A percentile compares a stretch with the other conserved stretches of the same genome.
phyloP scores from a whole-genome alignment of 2,329 filamentous ascomycete species.

The Zymoseptoria brevis region DNA sequence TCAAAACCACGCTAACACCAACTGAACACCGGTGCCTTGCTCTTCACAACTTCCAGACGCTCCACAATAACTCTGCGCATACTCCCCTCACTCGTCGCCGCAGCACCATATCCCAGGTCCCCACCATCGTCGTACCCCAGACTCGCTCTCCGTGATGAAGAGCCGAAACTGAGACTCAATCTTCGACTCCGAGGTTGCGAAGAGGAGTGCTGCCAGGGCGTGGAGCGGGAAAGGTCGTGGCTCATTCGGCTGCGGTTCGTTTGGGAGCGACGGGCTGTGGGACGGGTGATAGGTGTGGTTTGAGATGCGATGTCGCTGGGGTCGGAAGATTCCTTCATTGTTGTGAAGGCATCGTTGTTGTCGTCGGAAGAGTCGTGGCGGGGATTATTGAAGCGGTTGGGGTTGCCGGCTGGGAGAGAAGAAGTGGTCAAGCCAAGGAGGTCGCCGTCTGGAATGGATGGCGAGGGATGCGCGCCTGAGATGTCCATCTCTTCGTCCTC shows the following conservation, averaged over 20 bases:
- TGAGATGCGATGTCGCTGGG: neutral
- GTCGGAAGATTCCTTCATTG: neutral
- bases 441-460: conserved; percentile 49
- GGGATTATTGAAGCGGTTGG: conserved; percentile 43
- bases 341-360: neutral
- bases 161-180: conserved; percentile 33
- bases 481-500: conserved; percentile 87
- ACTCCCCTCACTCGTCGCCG: conserved; percentile 86
- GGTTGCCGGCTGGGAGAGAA: conserved; percentile 28
- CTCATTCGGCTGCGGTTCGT: conserved; percentile 6
- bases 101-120: conserved; percentile 88
- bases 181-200: conserved; percentile 29
- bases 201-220: conserved; percentile 24
- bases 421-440: conserved; percentile 54
- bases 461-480: conserved; percentile 55
- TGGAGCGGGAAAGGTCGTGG: conserved; percentile 17
- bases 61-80: conserved; percentile 94
- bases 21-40: conserved; percentile 88
- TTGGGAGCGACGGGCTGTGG: neutral
- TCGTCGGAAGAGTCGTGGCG: conserved; percentile 39
- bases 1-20: conserved; percentile 60
- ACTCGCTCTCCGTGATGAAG: conserved; percentile 3
- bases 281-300: conserved; percentile 11
- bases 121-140: conserved; percentile 61
- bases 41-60: conserved; percentile 89